phyloP scores from a whole-genome alignment of 2,329 filamentous ascomycete species.

The Onygenales sp. region DNA sequence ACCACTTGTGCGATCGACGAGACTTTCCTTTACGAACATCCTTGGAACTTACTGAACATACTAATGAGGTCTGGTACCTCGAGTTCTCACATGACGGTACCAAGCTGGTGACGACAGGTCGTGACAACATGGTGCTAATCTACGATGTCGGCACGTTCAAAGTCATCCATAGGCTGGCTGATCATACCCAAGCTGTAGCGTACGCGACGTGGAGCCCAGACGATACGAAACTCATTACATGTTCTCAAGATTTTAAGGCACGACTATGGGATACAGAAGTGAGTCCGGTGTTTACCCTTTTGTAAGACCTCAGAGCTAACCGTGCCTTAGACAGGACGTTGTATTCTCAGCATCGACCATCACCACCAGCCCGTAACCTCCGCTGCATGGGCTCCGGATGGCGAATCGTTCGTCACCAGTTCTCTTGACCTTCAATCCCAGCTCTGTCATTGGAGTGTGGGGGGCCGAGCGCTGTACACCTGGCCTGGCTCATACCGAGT shows the following conservation, averaged over 20 bases:
- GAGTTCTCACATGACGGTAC: conserved; percentile 82
- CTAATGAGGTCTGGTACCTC: conserved; percentile 83
- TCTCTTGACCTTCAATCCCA: conserved; percentile 59
- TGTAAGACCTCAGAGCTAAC: conserved; percentile 6
- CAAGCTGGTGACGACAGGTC: conserved; percentile 72
- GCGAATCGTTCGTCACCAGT: conserved; percentile 67
- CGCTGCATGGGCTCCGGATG: conserved; percentile 80
- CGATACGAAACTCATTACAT: conserved; percentile 75
- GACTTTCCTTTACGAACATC: conserved; percentile 69
- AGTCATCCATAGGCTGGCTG: conserved; percentile 51
- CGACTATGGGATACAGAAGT: conserved; percentile 66
- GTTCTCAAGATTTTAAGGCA: conserved; percentile 63
- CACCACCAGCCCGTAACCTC: conserved; percentile 80
- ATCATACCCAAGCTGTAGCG: conserved; percentile 63
- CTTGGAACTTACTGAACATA: conserved; percentile 61
- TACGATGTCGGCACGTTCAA: conserved; percentile 69
- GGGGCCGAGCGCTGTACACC: conserved; percentile 52
- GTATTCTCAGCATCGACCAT: conserved; percentile 55
- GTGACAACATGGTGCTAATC: conserved; percentile 64
- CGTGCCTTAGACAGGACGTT: conserved; percentile 47
- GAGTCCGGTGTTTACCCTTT: conserved; percentile 22
- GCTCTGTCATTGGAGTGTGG: conserved; percentile 61
- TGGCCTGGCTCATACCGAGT: conserved; percentile 67
- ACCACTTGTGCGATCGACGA: conserved; percentile 72
- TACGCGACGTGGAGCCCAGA: conserved; percentile 90